Percentiles rank a stretch among this genome's conserved stretches.
Evolutionary conservation across 805 yeast species (phyloP).

Genomic region (Myxozyma melibiosi): DNA sequence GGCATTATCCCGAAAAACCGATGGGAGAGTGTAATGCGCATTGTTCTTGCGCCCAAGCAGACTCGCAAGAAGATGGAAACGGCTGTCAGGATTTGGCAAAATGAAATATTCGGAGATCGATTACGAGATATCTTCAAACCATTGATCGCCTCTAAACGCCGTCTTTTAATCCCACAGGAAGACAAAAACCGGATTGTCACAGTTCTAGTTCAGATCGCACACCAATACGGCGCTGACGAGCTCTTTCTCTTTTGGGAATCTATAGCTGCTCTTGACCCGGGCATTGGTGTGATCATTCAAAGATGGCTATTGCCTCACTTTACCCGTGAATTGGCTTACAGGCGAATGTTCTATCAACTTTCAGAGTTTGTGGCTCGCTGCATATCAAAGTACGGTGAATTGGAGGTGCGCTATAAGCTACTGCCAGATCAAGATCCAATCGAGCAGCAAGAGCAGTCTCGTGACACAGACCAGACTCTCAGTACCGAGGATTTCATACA

Average conservation of each 20-base stretch:
- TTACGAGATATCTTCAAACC: neutral
- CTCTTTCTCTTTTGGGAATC: neutral
- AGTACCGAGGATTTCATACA: too few species aligned
- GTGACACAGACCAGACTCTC: too few species aligned
- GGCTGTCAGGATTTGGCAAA: neutral
- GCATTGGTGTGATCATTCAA: neutral
- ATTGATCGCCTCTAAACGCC: too few species aligned
- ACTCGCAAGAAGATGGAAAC: neutral
- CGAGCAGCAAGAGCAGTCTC: too few species aligned
- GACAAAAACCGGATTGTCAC: neutral
- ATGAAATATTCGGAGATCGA: neutral
- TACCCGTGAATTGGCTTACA: neutral
- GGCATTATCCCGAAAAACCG: neutral
- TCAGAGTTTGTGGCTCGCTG: conserved; percentile 1
- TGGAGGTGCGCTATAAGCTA: neutral
- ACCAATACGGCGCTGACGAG: conserved; percentile 1
- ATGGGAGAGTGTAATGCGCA: neutral
- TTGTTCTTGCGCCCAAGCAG: neutral
- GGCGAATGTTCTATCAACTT: neutral
- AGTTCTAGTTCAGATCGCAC: neutral
- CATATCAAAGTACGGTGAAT: neutral
- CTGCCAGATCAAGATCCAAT: too few species aligned
- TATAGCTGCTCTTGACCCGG: neutral
- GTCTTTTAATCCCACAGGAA: too few species aligned
- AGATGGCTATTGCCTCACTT: neutral